Conservation (phyloP, 768 basidiomycete species). For the Trametes cingulata region DNA sequence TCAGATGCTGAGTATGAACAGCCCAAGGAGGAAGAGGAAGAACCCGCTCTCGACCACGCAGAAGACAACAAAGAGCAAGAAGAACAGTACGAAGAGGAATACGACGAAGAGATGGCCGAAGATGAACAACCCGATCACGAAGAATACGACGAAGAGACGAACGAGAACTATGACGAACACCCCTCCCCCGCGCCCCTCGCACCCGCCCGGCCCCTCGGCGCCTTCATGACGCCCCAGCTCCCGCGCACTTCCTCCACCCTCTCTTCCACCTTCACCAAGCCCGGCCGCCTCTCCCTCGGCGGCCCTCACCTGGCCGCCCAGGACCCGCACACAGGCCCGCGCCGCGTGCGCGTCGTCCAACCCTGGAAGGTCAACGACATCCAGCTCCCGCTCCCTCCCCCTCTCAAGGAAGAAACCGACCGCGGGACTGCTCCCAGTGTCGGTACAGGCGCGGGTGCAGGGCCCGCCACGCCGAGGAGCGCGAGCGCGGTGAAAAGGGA, state of each 20-base stretch:
- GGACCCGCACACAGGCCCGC: conserved; percentile 42
- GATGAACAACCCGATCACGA: conserved; percentile 11
- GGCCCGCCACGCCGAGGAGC: conserved; percentile 11
- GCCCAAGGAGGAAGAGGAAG: conserved; percentile 22
- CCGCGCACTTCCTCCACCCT: too few relatives aligned
- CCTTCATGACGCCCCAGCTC: conserved; percentile 62
- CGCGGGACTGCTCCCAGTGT: not conserved
- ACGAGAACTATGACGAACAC: conserved; percentile 1
- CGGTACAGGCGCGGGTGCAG: too few relatives aligned
- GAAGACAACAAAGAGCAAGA: not conserved
- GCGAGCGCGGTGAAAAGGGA: conserved; percentile 22
- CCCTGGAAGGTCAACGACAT: conserved; percentile 61
- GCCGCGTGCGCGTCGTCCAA: conserved; percentile 48
- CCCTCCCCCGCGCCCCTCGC: conserved; percentile 1
- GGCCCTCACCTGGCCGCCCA: too few relatives aligned
- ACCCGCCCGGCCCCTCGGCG: conserved; percentile 26
- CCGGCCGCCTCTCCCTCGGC: conserved; percentile 43
- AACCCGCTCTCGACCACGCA: not conserved
- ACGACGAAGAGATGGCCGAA: conserved; percentile 25
- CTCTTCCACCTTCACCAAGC: not conserved
- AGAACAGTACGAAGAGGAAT: conserved; percentile 23
- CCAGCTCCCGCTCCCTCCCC: conserved; percentile 44
- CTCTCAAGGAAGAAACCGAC: conserved; percentile 20
- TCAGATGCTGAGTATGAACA: not conserved
- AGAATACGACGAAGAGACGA: conserved; percentile 22